Evolutionary conservation across 2,329 filamentous ascomycete species (phyloP), one percentile per base, ranked within the genome.

Genomic region (Canariomyces notabilis): DNA sequence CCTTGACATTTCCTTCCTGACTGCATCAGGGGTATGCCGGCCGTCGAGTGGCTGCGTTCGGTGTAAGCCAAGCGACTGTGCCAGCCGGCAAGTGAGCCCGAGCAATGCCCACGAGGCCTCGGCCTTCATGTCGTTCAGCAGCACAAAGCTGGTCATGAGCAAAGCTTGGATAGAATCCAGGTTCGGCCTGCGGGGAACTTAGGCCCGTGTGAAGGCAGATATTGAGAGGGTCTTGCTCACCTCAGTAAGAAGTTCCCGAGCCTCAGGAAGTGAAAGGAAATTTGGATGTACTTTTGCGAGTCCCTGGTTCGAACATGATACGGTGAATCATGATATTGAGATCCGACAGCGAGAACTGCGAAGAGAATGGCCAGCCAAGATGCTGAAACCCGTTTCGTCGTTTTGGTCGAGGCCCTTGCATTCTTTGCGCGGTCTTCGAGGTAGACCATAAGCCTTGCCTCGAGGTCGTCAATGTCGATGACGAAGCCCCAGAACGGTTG

Each of bases 401-500:
- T 67, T 50, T 71, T 74, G 39, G 62, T 67, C 0, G 68, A 59
- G 16, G 66, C 71, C 11, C 69, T 72, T 2, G 74, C 73, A 54
- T 74, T 78, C 48, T 77, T 75, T 5, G 77, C 78, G 37, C 80
- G 71, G 47, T 83, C 80, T 54, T 83, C 80, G 1, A 84, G 68
- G 52, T 84, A 83, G 18, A 80, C 70, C 72, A 83, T 82, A 37
- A 84, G 68, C 50, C 75, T 78, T 4, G 77, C 75, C 56, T 84
- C 80, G 21, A 84, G 73, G 43, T 82, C 80, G 46, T 82, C 78
- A 44, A 84, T 79, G 54, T 83, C 80, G 47, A 82, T 74, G 15
- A 84, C 76, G 40, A 84, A 80, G 1, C 80, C 80, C 80, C 80
- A 84, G 54, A 84, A 84, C 1, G 79, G 79, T 39, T 84, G 80